Evolutionary conservation across 1,284 basidiomycete species (phyloP).

Genomic region (Exsudoporus floridanus): DNA sequence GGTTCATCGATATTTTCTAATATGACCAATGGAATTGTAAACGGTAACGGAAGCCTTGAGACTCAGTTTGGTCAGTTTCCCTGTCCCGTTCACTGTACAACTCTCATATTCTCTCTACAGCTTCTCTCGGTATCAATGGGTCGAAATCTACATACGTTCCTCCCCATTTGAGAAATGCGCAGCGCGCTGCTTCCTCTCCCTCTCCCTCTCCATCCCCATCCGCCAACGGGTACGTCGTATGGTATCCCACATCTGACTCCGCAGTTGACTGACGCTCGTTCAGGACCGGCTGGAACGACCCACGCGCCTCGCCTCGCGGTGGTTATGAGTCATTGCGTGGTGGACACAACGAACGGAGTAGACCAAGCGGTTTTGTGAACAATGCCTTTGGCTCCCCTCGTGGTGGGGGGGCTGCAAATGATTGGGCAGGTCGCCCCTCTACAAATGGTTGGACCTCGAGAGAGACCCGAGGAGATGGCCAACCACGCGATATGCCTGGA

Average conservation of each 20-base stretch:
- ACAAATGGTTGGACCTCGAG: constrained; percentile 41
- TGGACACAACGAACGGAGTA: constrained; percentile 46
- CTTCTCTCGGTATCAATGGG: constrained; percentile 71
- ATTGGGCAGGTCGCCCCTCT: constrained; percentile 46
- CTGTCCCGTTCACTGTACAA: not conserved
- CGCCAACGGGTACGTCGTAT: constrained; percentile 49
- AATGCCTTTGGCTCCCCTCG: constrained; percentile 40
- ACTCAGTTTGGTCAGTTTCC: constrained; percentile 70
- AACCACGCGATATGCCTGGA: constrained; percentile 58
- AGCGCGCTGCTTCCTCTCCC: constrained; percentile 71
- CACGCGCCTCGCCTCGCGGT: constrained; percentile 60
- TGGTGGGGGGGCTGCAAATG: constrained; percentile 43
- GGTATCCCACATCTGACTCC: constrained; percentile 6
- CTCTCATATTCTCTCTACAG: constrained; percentile 36
- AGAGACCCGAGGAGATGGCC: constrained; percentile 41
- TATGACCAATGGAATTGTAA: constrained; percentile 88
- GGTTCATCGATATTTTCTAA: constrained; percentile 45
- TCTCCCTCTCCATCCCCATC: constrained; percentile 37
- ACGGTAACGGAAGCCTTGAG: constrained; percentile 77
- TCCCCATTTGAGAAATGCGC: constrained; percentile 82
- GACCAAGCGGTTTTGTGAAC: constrained; percentile 39
- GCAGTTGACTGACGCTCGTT: constrained; percentile 20
- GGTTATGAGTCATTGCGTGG: constrained; percentile 50
- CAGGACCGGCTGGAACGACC: constrained; percentile 74
- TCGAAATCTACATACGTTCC: constrained; percentile 87